A percentile compares a stretch with the other conserved stretches of the same genome.
Conservation (phyloP, 805 yeast species). For the Nakazawaea sp. region DNA sequence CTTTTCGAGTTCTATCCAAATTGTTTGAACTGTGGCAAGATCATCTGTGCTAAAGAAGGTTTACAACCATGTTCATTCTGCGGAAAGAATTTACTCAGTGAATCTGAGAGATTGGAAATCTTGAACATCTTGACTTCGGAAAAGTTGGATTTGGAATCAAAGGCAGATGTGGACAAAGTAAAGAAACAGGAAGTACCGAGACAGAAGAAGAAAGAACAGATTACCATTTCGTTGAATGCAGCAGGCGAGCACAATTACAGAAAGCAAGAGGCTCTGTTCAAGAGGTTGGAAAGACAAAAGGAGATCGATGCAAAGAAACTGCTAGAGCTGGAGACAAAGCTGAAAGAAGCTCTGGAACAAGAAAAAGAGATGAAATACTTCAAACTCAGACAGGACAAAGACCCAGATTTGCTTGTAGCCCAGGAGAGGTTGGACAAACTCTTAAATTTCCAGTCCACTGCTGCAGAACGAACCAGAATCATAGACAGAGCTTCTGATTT, state of each 20-base stretch:
- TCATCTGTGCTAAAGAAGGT: slow-evolving; percentile 87
- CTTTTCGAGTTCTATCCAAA: slow-evolving; percentile 87
- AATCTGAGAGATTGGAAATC: slow-evolving; percentile 56
- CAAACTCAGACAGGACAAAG: slow-evolving; percentile 32
- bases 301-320: slow-evolving; percentile 18
- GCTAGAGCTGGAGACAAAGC: slow-evolving; percentile 24
- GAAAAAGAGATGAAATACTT: slow-evolving; percentile 36
- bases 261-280: slow-evolving; percentile 60
- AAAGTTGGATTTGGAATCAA: slow-evolving; percentile 34
- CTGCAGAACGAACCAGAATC: slow-evolving; percentile 85
- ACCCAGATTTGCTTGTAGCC: slow-evolving; percentile 60
- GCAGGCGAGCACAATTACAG: slow-evolving; percentile 61
- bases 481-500: slow-evolving; percentile 92
- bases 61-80: slow-evolving; percentile 86
- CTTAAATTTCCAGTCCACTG: slow-evolving; percentile 74
- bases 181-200: slow-evolving; percentile 15
- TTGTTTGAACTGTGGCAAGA: slow-evolving; percentile 90
- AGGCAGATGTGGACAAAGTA: slow-evolving; percentile 15
- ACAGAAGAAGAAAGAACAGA: slow-evolving; percentile 36
- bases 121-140: slow-evolving; percentile 46
- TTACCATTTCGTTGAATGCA: slow-evolving; percentile 47
- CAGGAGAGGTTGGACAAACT: slow-evolving; percentile 67
- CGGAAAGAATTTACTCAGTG: slow-evolving; percentile 56
- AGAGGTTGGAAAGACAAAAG: slow-evolving; percentile 29
- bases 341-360: slow-evolving; percentile 32